phyloP scores from a whole-genome alignment of 352 stramenopile genomes.

The Pythium utonaiense region DNA sequence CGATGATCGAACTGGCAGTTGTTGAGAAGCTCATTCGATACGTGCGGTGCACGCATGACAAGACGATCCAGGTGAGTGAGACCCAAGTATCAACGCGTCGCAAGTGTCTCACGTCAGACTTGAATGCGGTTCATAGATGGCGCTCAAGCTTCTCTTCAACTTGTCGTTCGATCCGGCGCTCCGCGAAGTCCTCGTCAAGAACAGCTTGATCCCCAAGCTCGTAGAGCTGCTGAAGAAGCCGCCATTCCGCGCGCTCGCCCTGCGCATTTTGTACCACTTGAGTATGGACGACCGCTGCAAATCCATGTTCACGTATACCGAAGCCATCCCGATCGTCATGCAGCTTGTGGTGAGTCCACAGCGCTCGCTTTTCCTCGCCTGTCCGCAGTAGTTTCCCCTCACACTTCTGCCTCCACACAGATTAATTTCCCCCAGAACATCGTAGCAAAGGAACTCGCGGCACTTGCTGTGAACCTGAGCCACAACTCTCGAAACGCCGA shows the following conservation, averaged over 20 bases:
- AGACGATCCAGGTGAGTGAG: conserved; percentile 63
- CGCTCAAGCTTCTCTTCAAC: conserved; percentile 92
- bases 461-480: conserved; percentile 93
- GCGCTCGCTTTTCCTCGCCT: neutral
- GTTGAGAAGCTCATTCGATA: conserved; percentile 78
- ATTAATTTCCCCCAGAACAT: conserved; percentile 93
- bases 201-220: conserved; percentile 90
- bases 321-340: conserved; percentile 93
- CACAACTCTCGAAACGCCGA: conserved; percentile 89
- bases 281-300: conserved; percentile 94
- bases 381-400: neutral
- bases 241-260: conserved; percentile 79
- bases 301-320: conserved; percentile 94
- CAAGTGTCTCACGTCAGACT: conserved; percentile 5
- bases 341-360: conserved; percentile 78
- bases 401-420: conserved; percentile 8
- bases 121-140: conserved; percentile 30
- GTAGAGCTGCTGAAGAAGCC: conserved; percentile 92
- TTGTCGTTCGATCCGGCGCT: conserved; percentile 90
- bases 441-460: conserved; percentile 91
- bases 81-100: no score
- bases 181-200: conserved; percentile 82
- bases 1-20: conserved; percentile 83
- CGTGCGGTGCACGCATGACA: conserved; percentile 81
- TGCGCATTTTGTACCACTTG: conserved; percentile 94